phyloP scores from a whole-genome alignment of 2,329 filamentous ascomycete genomes.

The Aspergillus texensis region DNA sequence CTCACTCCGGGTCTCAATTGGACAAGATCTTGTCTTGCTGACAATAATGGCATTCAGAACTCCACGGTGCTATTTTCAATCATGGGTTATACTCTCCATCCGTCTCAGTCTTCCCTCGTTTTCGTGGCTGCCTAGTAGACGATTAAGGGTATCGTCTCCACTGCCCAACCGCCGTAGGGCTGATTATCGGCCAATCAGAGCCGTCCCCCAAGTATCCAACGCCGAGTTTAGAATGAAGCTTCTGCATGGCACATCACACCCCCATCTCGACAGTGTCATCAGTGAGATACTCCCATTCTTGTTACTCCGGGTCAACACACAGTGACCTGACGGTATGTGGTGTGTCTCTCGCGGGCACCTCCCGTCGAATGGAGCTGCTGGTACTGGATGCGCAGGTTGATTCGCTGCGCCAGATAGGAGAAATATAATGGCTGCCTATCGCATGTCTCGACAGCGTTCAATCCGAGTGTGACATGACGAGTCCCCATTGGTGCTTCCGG shows the following conservation, averaged over 20 bases:
- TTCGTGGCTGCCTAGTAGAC: constrained; percentile 3
- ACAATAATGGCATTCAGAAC: fast-evolving
- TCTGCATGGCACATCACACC: constrained; percentile 2
- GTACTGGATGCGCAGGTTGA: no score
- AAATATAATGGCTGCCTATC: not conserved
- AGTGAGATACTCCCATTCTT: not conserved
- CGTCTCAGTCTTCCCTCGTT: not conserved
- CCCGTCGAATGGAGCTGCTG: not conserved
- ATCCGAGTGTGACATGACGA: not conserved
- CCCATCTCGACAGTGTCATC: not conserved
- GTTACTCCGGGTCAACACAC: not conserved
- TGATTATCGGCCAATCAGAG: not conserved
- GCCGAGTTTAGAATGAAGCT: not conserved
- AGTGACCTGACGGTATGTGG: not conserved
- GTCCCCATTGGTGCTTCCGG: not conserved
- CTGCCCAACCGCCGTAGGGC: not conserved
- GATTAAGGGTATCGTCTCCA: not conserved
- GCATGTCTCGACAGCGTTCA: not conserved
- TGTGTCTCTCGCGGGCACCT: not conserved
- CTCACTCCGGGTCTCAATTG: fast-evolving
- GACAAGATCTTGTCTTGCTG: not conserved
- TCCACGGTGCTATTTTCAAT: not conserved
- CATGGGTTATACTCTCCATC: not conserved
- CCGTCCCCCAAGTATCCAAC: no score
- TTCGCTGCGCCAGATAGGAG: not conserved